phyloP scores from a whole-genome alignment of 176 grass and related monocot species.

The Puya raimondii region DNA sequence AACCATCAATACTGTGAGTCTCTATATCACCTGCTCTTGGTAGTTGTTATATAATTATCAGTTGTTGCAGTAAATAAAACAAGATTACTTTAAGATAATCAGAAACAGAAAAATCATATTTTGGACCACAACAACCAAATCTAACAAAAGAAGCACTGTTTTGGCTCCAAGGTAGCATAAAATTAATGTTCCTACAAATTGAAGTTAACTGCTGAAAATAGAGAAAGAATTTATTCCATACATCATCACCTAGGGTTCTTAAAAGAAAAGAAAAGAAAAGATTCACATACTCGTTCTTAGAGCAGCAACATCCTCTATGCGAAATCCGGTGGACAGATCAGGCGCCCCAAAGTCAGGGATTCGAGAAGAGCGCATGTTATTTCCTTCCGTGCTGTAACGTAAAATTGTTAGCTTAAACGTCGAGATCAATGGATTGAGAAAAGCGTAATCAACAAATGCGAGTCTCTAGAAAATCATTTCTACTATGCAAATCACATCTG shows the following conservation, averaged over 20 bases:
- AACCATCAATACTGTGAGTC: background rate
- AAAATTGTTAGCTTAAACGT: background rate
- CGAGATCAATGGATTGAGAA: background rate
- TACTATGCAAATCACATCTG: too few relatives aligned
- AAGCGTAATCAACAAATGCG: background rate
- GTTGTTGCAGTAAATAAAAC: background rate
- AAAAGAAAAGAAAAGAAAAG: background rate
- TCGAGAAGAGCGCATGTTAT: conserved; percentile 50
- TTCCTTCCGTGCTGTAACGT: conserved; percentile 25
- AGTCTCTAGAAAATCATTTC: background rate
- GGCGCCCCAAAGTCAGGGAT: conserved; percentile 38
- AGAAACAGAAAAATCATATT: background rate
- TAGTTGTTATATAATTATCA: background rate
- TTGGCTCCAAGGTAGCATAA: background rate
- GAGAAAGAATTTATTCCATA: background rate
- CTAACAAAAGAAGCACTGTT: background rate
- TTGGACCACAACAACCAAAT: background rate
- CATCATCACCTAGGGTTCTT: background rate
- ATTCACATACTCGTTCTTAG: conserved; percentile 34
- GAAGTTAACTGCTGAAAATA: background rate
- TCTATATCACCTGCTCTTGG: background rate
- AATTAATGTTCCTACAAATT: background rate
- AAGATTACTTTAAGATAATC: background rate
- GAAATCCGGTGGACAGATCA: conserved; percentile 49
- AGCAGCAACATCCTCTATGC: conserved; percentile 52